Evolutionary conservation across 257 asterid species (phyloP).

Genomic region (Solanum medicagineum): DNA sequence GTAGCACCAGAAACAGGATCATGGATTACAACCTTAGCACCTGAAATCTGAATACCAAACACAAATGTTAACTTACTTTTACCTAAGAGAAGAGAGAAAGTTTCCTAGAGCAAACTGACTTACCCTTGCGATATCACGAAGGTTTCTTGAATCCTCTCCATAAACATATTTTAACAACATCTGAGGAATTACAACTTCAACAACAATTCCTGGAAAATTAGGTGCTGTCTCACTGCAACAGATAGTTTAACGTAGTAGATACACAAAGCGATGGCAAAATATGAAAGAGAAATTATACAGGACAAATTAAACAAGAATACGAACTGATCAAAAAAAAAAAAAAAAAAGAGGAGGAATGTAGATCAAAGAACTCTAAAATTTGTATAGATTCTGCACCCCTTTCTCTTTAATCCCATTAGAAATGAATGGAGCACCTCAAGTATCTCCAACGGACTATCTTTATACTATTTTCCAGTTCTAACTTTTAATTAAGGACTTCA

Average conservation of each 20-base stretch:
- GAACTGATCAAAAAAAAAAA: neutral
- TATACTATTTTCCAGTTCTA: neutral
- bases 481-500: neutral
- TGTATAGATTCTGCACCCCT: neutral
- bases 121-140: conserved; percentile 1
- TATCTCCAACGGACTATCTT: neutral
- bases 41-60: conserved; percentile 4
- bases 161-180: neutral
- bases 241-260: neutral
- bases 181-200: conserved; percentile 10
- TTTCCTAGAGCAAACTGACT: neutral
- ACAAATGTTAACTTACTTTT: neutral
- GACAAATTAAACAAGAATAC: neutral
- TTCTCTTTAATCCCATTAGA: neutral
- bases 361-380: neutral
- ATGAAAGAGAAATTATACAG: neutral
- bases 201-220: neutral
- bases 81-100: neutral
- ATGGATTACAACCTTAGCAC: conserved; percentile 6
- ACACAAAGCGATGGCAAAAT: neutral
- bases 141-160: conserved; percentile 9
- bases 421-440: neutral
- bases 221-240: conserved; percentile 1
- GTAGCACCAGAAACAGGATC: conserved; percentile 3
- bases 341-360: neutral